Evolutionary conservation across 129 eudicot genomes (phyloP), one percentile per base, ranked within the genome.

Genomic region (Rutidosis leptorrhynchoides): DNA sequence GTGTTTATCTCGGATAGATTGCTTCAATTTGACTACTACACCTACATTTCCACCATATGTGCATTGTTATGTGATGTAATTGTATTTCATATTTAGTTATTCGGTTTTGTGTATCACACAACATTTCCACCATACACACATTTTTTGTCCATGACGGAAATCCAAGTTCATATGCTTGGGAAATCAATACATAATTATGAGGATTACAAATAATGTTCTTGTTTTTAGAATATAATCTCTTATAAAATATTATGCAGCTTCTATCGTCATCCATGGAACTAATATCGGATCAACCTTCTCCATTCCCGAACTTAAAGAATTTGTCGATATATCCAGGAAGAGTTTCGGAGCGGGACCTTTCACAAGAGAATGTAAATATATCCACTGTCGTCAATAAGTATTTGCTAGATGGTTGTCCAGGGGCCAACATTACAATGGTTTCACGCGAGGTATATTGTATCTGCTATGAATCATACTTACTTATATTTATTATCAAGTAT

Each of bases 231-330:
- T 28, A 28, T 28, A 28, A n/a, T n/a, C n/a, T n/a, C n/a, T n/a
- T n/a, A n/a, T n/a, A n/a, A 59, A 0, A 5, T 59, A 35, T 35
- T 62, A 7, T 65, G 70, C 70, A 65, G 58, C 70, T 46, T 27
- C 70, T 46, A 7, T 26, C 69, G 19, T 42, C 37, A 43, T 64
- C 42, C 0, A 58, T 46, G 43, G 70, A 46, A 43, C 43, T 27
- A 27, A 28, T 65, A 25, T 16, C 70, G 24, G 0, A 23, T 8
- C 25, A 48, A 48, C 42, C 70, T 65, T 26, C 58, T 23, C 70
- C 70, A 15, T 65, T 65, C 17, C n/a, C 26, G n/a, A 65, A 65
- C 27, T 46, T 65, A 65, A 65, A 27, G 70, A 65, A 19, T 43
- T 65, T 65, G 17, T 8, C n/a, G 16, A 46, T 65, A 16, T 17